Percentiles rank a stretch among this genome's conserved stretches.
Conservation (phyloP, 768 basidiomycete genomes). For the Podaxis sp. region DNA sequence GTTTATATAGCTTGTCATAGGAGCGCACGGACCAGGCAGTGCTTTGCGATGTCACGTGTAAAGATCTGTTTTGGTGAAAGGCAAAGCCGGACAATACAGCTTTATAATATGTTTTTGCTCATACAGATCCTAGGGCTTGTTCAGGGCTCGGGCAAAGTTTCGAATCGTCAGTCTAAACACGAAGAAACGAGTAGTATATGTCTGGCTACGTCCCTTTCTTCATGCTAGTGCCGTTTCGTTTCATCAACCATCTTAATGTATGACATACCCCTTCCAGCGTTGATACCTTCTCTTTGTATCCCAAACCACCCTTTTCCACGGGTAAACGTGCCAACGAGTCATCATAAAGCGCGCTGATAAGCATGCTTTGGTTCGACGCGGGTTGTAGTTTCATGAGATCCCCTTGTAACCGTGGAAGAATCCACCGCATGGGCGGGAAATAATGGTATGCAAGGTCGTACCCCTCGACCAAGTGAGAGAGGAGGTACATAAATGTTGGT, state of each 20-base stretch:
- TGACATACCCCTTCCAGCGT: slow-evolving; percentile 55
- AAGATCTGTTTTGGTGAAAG: too few relatives aligned
- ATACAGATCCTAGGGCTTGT: too few relatives aligned
- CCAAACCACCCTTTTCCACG: slow-evolving; percentile 56
- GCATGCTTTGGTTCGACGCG: slow-evolving; percentile 22
- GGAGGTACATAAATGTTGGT: slow-evolving; percentile 57
- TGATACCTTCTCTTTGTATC: slow-evolving; percentile 56
- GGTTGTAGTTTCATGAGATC: slow-evolving; percentile 59
- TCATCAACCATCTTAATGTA: slow-evolving; percentile 34
- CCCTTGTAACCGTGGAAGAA: slow-evolving; percentile 44
- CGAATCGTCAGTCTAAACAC: not conserved
- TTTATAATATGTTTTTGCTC: too few relatives aligned
- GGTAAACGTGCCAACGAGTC: slow-evolving; percentile 60
- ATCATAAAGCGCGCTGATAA: slow-evolving; percentile 42
- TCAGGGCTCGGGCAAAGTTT: not conserved
- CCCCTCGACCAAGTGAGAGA: slow-evolving; percentile 55
- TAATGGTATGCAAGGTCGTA: slow-evolving; percentile 34
- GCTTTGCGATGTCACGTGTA: not conserved
- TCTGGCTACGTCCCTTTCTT: not conserved
- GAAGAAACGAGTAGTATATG: not conserved
- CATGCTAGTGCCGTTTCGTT: too few relatives aligned
- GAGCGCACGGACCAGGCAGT: not conserved
- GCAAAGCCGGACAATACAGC: too few relatives aligned
- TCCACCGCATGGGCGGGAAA: slow-evolving; percentile 26
- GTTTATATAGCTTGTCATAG: not conserved